Evolutionary conservation across 192 early-diverging fungal genomes (phyloP), one percentile per base, ranked within the genome.

Genomic region (Coemansia sp.): DNA sequence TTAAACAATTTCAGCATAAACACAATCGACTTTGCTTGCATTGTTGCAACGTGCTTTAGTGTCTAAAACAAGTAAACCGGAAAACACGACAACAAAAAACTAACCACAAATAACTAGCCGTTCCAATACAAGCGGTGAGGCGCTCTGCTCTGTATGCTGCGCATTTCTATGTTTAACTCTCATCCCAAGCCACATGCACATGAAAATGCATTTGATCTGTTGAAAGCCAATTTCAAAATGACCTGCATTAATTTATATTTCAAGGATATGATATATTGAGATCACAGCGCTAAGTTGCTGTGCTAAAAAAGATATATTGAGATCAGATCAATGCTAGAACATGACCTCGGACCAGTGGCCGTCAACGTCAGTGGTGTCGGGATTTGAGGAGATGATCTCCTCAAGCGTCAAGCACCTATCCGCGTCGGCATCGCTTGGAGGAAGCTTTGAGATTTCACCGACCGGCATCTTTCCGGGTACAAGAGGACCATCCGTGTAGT

Each of bases 361-460:
- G 30, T 55, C 58, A 14, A 72, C 15, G 29, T 78, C 75, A 4
- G 69, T 65, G 47, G 61, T 78, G 19, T 72, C 69, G 0, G 65
- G 69, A 13, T 72, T 65, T 2, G 69, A 72, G 17, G 69, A 68
- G 25, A 71, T 68, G 22, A 78, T 78, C 19, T 78, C 61, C 14
- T 68, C 68, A 34, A 78, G 50, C 27, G 69, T 67, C 75, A 71
- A 68, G 36, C 62, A 78, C 5, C 45, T 53, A 9, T 28, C 27
- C 47, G 47, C 17, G 10, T 67, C 60, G 22, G 57, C 57, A n/a
- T 52, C 52, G 0, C 13, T 48, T 8, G 30, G 42, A 48, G 57
- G 40, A 13, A 60, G 47, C 23, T 19, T 48, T 14, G 44, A 48
- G 31, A 42, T 6, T 20, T 69, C 59, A 33, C 28, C 34, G 23